Evolutionary conservation across 2,329 filamentous ascomycete genomes (phyloP).

Genomic region (Ophiocordyceps sinensis): DNA sequence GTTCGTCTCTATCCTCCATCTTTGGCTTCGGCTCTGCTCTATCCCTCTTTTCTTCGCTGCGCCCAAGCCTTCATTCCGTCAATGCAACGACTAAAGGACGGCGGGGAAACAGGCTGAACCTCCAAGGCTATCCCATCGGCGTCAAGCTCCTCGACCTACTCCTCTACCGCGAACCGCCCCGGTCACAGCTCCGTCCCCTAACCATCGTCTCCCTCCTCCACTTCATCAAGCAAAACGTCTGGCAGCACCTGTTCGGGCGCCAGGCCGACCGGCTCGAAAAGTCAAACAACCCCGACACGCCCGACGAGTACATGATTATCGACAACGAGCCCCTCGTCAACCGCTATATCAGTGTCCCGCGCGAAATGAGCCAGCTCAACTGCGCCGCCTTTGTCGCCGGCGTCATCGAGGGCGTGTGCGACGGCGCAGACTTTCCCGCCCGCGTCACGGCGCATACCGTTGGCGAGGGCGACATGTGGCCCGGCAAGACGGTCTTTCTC

Average conservation of each 20-base stretch:
- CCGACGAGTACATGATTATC: slow-evolving; percentile 97
- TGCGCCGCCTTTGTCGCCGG: slow-evolving; percentile 93
- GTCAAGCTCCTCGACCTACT: slow-evolving; percentile 91
- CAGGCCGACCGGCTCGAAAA: slow-evolving; percentile 90
- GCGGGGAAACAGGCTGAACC: slow-evolving; percentile 50
- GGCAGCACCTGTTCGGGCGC: slow-evolving; percentile 82
- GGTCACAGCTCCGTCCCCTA: slow-evolving; percentile 63
- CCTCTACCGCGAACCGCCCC: slow-evolving; percentile 63
- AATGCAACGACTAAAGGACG: not conserved
- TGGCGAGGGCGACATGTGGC: slow-evolving; percentile 72
- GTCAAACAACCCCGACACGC: slow-evolving; percentile 63
- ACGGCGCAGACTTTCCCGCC: slow-evolving; percentile 79
- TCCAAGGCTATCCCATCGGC: slow-evolving; percentile 86
- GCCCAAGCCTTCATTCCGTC: too few relatives aligned
- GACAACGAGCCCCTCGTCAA: slow-evolving; percentile 97
- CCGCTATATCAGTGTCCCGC: slow-evolving; percentile 80
- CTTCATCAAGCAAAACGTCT: slow-evolving; percentile 85
- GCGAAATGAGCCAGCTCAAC: slow-evolving; percentile 92
- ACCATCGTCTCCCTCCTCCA: slow-evolving; percentile 85
- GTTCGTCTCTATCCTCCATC: slow-evolving; percentile 37
- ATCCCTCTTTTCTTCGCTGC: too few relatives aligned
- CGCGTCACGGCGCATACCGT: slow-evolving; percentile 81
- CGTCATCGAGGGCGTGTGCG: slow-evolving; percentile 89
- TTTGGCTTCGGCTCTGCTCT: too few relatives aligned
- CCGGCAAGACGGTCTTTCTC: slow-evolving; percentile 87